phyloP scores from a whole-genome alignment of 768 basidiomycete genomes.

The Kwoniella dendrophila region DNA sequence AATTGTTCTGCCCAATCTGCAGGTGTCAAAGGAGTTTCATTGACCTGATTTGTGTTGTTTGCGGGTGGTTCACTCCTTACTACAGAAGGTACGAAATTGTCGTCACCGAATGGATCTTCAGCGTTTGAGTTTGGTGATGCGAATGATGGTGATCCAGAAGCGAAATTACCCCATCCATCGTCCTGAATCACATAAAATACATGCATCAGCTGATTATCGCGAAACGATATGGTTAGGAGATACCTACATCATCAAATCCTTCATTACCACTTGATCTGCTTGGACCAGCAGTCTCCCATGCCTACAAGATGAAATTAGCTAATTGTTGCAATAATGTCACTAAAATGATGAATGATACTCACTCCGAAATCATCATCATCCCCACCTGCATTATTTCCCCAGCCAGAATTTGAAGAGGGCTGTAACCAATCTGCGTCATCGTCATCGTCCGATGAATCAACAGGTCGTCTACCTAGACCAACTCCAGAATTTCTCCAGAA shows the following conservation, averaged over 20 bases:
- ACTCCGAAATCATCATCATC: slow-evolving; percentile 47
- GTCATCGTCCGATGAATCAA: slow-evolving; percentile 48
- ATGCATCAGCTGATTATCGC: not conserved
- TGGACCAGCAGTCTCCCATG: slow-evolving; percentile 24
- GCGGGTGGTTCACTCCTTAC: slow-evolving; percentile 29
- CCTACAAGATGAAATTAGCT: slow-evolving; percentile 1
- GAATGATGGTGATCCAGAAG: slow-evolving; percentile 31
- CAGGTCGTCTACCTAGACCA: slow-evolving; percentile 31
- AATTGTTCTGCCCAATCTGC: slow-evolving; percentile 54
- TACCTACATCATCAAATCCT: slow-evolving; percentile 46
- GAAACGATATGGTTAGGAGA: not conserved
- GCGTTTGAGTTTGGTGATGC: slow-evolving; percentile 20
- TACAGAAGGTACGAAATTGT: slow-evolving; percentile 38
- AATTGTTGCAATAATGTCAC: no score
- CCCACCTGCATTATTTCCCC: slow-evolving; percentile 1
- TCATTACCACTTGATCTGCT: slow-evolving; percentile 20
- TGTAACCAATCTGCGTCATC: slow-evolving; percentile 50
- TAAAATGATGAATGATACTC: slow-evolving; percentile 7
- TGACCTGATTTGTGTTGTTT: slow-evolving; percentile 9
- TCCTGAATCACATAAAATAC: slow-evolving; percentile 29
- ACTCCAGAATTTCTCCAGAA: slow-evolving; percentile 38
- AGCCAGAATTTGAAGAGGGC: slow-evolving; percentile 19
- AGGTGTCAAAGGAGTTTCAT: slow-evolving; percentile 45
- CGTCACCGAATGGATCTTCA: slow-evolving; percentile 54
- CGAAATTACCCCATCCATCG: slow-evolving; percentile 54